phyloP scores from a whole-genome alignment of 768 basidiomycete genomes.

The Sarcodon aspratus region DNA sequence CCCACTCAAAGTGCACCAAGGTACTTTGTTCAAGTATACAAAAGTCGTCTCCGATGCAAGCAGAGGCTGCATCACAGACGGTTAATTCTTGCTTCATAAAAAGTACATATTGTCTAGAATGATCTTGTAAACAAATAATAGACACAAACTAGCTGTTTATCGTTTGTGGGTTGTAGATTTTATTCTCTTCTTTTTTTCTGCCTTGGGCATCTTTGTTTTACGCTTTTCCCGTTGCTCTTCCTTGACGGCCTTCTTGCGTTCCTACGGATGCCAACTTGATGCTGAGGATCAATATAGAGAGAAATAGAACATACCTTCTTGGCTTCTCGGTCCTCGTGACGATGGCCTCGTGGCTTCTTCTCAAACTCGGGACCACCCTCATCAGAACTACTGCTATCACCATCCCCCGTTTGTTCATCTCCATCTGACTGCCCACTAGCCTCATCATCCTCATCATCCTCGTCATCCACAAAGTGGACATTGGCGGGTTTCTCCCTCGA shows the following conservation, averaged over 20 bases:
- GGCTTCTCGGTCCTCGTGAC: constrained; percentile 82
- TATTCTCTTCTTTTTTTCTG: constrained; percentile 82
- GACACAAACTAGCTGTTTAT: constrained; percentile 2
- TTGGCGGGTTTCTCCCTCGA: constrained; percentile 10
- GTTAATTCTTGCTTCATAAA: constrained; percentile 24
- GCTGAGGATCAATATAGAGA: neutral
- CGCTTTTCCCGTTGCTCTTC: constrained; percentile 80
- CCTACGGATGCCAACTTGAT: constrained; percentile 32
- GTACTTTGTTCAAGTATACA: constrained; percentile 83
- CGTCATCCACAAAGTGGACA: constrained; percentile 9
- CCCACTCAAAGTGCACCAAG: constrained; percentile 72
- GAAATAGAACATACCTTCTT: constrained; percentile 55
- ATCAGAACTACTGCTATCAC: constrained; percentile 22
- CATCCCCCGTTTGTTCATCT: constrained; percentile 21
- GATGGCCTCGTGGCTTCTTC: constrained; percentile 69
- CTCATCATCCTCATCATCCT: constrained; percentile 10
- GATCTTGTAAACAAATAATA: neutral
- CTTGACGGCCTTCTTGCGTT: constrained; percentile 85
- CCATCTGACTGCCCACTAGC: constrained; percentile 14
- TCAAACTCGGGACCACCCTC: constrained; percentile 22
- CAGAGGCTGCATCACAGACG: constrained; percentile 86
- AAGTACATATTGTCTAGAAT: neutral
- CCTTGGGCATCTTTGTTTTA: constrained; percentile 91
- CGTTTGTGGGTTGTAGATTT: constrained; percentile 31
- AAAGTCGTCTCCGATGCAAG: constrained; percentile 86